These are phyloP conservation scores for Cerioporus squamosus DNA, from an alignment of 1,284 basidiomycete genomes.

Conservation along the genomic window DNA sequence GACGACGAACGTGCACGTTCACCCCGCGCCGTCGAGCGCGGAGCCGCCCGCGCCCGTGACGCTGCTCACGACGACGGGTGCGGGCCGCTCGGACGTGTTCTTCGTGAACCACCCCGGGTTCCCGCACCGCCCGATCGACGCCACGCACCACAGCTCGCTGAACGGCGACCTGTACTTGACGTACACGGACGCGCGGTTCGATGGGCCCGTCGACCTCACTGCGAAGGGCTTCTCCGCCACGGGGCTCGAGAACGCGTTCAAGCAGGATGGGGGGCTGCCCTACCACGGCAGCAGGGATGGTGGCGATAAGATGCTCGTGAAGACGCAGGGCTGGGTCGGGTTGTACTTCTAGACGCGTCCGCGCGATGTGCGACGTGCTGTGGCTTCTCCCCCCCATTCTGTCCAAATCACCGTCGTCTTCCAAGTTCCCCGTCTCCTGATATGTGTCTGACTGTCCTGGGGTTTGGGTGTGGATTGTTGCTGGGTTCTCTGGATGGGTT, in stretches of 20 bases:
- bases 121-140: conserved; percentile 51
- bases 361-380: not conserved
- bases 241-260: conserved; percentile 36
- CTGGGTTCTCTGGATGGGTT: too few species aligned
- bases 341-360: conserved; percentile 46
- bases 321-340: conserved; percentile 54
- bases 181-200: conserved; percentile 55
- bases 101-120: conserved; percentile 44
- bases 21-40: conserved; percentile 38
- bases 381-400: too few species aligned
- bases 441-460: too few species aligned
- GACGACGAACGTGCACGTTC: conserved; percentile 50
- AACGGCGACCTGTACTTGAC: conserved; percentile 58
- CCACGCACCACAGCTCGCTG: conserved; percentile 48
- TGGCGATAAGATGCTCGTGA: conserved; percentile 46
- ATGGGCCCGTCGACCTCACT: conserved; percentile 49
- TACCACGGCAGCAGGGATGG: conserved; percentile 53
- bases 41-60: conserved; percentile 38
- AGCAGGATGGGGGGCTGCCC: conserved; percentile 42
- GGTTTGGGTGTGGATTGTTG: too few species aligned
- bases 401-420: too few species aligned
- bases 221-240: conserved; percentile 47
- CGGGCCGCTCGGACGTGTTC: conserved; percentile 51
- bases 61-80: conserved; percentile 53
- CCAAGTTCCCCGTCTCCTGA: too few species aligned